phyloP scores from a whole-genome alignment of 106 monocot genomes.

The Dioscorea alata region DNA sequence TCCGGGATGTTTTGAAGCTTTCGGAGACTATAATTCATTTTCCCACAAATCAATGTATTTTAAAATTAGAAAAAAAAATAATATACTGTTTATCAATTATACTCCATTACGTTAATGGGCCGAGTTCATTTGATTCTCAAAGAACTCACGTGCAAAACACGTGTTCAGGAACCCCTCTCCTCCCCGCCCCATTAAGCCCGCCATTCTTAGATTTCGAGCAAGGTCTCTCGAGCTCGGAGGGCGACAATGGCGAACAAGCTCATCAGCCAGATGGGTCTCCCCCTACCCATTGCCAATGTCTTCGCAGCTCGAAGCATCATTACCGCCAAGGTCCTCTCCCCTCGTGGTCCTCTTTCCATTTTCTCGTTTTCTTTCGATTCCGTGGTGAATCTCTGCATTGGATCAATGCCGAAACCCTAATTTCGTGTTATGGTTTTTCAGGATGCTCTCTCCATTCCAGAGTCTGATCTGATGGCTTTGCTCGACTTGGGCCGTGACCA shows the following conservation, averaged over 20 bases:
- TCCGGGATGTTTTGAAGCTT: too few relatives aligned
- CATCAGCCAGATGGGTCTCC: conserved; percentile 69
- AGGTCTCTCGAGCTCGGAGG: not conserved
- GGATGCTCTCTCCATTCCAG: conserved; percentile 84
- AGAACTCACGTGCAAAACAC: too few relatives aligned
- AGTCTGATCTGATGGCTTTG: conserved; percentile 65
- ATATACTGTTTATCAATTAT: too few relatives aligned
- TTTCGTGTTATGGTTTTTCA: conserved; percentile 7
- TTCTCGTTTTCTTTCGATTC: not conserved
- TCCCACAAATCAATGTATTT: too few relatives aligned
- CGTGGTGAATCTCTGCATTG: not conserved
- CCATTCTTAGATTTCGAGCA: not conserved
- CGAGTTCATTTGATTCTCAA: too few relatives aligned
- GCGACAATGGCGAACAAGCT: conserved; percentile 76
- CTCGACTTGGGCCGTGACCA: conserved; percentile 47
- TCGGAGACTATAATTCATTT: too few relatives aligned
- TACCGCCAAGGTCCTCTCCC: conserved; percentile 61
- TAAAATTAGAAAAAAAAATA: too few relatives aligned
- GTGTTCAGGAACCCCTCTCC: too few relatives aligned
- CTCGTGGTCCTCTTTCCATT: not conserved
- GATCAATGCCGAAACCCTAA: not conserved
- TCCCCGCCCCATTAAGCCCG: too few relatives aligned
- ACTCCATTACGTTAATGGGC: too few relatives aligned
- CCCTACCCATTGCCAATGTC: conserved; percentile 57
- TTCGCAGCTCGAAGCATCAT: conserved; percentile 81